Conservation (phyloP, 2,329 filamentous ascomycete species). For the Decorospora gaudefroyi region DNA sequence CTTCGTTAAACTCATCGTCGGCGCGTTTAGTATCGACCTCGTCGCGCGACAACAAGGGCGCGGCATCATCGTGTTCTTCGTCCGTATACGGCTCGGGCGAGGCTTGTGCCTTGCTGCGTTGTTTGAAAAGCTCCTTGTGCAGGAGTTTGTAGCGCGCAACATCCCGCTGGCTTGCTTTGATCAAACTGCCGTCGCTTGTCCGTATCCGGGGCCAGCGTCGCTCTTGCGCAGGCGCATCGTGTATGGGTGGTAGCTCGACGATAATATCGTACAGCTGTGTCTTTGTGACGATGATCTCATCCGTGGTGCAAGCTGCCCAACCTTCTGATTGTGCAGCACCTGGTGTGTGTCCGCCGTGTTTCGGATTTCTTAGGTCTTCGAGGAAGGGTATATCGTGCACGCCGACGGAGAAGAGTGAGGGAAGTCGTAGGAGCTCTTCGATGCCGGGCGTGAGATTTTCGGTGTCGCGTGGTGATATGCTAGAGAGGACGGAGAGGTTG, state of each 20-base stretch:
- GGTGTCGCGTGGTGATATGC: conserved; percentile 74
- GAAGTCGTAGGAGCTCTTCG: conserved; percentile 66
- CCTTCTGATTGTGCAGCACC: conserved; percentile 59
- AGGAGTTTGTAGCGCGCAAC: conserved; percentile 67
- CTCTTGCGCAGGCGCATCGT: conserved; percentile 57
- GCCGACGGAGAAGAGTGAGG: conserved; percentile 88
- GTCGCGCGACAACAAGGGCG: conserved; percentile 30
- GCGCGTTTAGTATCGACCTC: conserved; percentile 35
- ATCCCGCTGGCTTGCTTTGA: conserved; percentile 91
- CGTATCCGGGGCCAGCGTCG: conserved; percentile 78
- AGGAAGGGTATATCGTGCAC: conserved; percentile 89
- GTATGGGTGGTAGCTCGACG: conserved; percentile 73
- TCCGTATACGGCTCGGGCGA: conserved; percentile 27
- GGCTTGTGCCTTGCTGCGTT: conserved; percentile 30
- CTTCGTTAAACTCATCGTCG: conserved; percentile 45
- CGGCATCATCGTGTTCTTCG: conserved; percentile 31
- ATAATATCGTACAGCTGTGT: conserved; percentile 85
- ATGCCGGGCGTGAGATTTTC: conserved; percentile 68
- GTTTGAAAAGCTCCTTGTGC: conserved; percentile 44
- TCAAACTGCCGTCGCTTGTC: conserved; percentile 61
- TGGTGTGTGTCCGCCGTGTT: conserved; percentile 41
- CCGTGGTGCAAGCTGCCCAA: conserved; percentile 95
- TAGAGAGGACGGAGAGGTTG: conserved; percentile 88
- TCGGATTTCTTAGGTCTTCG: conserved; percentile 58
- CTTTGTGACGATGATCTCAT: conserved; percentile 89